Evolutionary conservation across 495 filamentous ascomycete genomes (phyloP).

Genomic region (Copromyces sp.): DNA sequence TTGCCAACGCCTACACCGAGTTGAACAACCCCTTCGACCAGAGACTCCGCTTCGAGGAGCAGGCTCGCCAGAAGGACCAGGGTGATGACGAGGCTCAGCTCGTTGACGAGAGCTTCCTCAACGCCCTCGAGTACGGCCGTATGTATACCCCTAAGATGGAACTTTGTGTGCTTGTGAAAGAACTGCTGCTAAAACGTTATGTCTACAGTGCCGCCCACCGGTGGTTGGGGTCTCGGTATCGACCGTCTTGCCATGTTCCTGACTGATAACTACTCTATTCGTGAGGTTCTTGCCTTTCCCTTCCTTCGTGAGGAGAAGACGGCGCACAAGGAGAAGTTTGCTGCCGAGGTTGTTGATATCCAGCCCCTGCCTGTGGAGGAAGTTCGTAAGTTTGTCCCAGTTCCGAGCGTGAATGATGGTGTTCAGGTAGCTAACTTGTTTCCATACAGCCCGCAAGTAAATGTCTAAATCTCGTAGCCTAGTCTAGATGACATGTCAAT

Average conservation of each 20-base stretch:
- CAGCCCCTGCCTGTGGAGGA: slow-evolving; percentile 57
- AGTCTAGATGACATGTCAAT: background rate
- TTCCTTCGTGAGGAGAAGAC: slow-evolving; percentile 40
- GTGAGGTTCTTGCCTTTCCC: slow-evolving; percentile 91
- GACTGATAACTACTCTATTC: slow-evolving; percentile 87
- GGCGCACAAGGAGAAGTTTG: slow-evolving; percentile 38
- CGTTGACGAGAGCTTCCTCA: slow-evolving; percentile 89
- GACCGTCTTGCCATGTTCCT: slow-evolving; percentile 96
- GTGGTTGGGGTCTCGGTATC: slow-evolving; percentile 96
- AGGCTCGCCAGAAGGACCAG: slow-evolving; percentile 88
- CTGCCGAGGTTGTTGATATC: slow-evolving; percentile 56
- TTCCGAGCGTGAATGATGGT: background rate
- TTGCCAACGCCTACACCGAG: slow-evolving; percentile 94
- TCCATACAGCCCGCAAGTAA: slow-evolving; percentile 20
- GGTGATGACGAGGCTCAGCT: slow-evolving; percentile 96
- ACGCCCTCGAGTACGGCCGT: slow-evolving; percentile 53
- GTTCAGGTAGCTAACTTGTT: background rate
- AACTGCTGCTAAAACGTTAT: background rate
- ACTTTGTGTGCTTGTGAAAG: background rate
- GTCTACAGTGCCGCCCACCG: slow-evolving; percentile 68
- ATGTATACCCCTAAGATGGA: background rate
- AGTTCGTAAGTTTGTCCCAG: slow-evolving; percentile 41
- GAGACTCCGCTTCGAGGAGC: slow-evolving; percentile 89
- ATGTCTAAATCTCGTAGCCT: background rate
- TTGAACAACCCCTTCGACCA: slow-evolving; percentile 97